A percentile compares a stretch with the other conserved stretches of the same genome.
Conservation (phyloP, 352 stramenopile species). For the Globisporangium yorkense region DNA sequence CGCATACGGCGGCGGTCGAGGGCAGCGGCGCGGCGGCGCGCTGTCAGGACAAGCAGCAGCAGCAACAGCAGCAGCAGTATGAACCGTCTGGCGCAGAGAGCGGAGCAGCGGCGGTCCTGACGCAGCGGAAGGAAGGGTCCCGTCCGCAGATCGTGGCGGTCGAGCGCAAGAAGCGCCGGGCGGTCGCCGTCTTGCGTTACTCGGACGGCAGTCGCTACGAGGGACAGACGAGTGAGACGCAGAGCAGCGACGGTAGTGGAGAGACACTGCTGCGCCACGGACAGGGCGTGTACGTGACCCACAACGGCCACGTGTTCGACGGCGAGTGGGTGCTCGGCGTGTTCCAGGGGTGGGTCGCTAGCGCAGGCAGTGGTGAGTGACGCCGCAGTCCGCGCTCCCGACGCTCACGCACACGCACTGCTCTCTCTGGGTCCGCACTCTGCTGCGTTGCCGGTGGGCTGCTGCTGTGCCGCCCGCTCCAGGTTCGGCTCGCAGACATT, state of each 20-base stretch:
- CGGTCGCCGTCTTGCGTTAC: constrained; percentile 43
- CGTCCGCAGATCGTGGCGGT: constrained; percentile 40
- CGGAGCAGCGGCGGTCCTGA: background rate
- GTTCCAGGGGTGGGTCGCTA: constrained; percentile 66
- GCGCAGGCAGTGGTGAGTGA: background rate
- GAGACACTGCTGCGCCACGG: constrained; percentile 45
- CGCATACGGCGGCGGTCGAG: constrained; percentile 20
- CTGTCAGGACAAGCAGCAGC: constrained; percentile 16
- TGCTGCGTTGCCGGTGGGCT: constrained; percentile 1
- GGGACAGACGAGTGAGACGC: constrained; percentile 21
- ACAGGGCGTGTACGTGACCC: constrained; percentile 43
- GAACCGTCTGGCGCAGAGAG: background rate
- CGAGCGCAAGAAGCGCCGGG: constrained; percentile 37
- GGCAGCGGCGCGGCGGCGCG: constrained; percentile 6
- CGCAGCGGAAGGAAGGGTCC: constrained; percentile 12
- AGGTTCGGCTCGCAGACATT: constrained; percentile 85
- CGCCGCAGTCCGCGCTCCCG: background rate
- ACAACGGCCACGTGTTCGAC: constrained; percentile 65
- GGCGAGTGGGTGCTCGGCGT: constrained; percentile 77
- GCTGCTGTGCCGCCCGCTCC: constrained; percentile 4
- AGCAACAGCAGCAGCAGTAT: background rate
- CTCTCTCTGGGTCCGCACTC: background rate
- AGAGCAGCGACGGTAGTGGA: constrained; percentile 17
- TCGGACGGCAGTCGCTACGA: constrained; percentile 63
- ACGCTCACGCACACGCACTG: constrained; percentile 1